phyloP scores from a whole-genome alignment of 164 flowering plant species.

The Annona cherimola region DNA sequence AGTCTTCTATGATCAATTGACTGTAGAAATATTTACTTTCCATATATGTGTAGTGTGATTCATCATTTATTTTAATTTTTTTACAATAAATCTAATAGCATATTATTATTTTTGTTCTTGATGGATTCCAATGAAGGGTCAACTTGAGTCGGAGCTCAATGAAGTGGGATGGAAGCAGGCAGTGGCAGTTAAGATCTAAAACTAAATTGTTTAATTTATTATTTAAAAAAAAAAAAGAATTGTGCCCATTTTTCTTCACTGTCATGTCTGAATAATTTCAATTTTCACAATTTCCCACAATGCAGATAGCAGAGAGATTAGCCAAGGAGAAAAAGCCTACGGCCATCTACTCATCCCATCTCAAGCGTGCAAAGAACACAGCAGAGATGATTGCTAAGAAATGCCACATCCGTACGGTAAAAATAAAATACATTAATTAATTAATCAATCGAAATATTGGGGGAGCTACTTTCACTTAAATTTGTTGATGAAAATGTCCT shows the following conservation, averaged over 20 bases:
- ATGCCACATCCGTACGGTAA: constrained; percentile 67
- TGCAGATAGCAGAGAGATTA: constrained; percentile 68
- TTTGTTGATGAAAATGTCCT: too few species aligned
- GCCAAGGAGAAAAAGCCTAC: constrained; percentile 56
- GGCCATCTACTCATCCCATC: constrained; percentile 70
- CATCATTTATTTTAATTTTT: neutral
- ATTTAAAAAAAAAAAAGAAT: too few species aligned
- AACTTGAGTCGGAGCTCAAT: constrained; percentile 74
- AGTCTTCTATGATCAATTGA: too few species aligned
- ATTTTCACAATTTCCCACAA: neutral
- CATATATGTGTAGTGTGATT: neutral
- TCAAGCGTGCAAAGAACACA: constrained; percentile 70
- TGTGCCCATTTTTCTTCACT: too few species aligned
- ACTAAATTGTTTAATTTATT: neutral
- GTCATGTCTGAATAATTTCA: neutral
- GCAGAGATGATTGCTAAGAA: constrained; percentile 65
- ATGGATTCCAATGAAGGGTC: constrained; percentile 44
- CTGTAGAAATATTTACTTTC: neutral
- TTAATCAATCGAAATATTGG: too few species aligned
- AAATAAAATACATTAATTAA: neutral
- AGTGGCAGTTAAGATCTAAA: constrained; percentile 38
- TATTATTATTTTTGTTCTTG: neutral
- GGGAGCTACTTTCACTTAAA: too few species aligned
- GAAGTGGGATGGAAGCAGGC: constrained; percentile 86
- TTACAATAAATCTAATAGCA: too few species aligned